Percentiles rank a stretch among this genome's conserved stretches.
Conservation (phyloP, 2,329 filamentous ascomycete genomes). For the Penicillium sp. region DNA sequence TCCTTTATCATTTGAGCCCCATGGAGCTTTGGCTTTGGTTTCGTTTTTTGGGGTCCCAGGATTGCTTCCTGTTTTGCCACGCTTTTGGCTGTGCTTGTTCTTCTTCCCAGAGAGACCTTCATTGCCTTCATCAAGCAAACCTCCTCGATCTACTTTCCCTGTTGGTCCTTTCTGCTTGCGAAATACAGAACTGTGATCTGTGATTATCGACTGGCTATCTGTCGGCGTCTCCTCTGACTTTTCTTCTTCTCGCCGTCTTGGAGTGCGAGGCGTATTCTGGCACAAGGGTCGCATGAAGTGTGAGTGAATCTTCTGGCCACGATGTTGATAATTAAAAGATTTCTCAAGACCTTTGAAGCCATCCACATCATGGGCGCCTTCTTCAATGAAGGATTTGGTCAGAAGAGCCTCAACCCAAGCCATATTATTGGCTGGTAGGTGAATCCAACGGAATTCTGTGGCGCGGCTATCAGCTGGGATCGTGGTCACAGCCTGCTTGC, state of each 20-base stretch:
- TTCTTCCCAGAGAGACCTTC: constrained; percentile 28
- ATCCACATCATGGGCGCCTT: constrained; percentile 62
- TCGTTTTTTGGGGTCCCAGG: constrained; percentile 26
- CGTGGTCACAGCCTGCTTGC: constrained; percentile 51
- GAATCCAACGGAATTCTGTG: constrained; percentile 55
- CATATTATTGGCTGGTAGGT: constrained; percentile 55
- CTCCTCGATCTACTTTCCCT: constrained; percentile 27
- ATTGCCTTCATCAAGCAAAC: constrained; percentile 28
- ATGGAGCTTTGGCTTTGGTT: constrained; percentile 32
- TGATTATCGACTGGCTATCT: constrained; percentile 16
- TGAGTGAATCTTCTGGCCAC: constrained; percentile 59
- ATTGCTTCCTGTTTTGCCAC: constrained; percentile 25
- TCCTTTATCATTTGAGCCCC: constrained; percentile 31
- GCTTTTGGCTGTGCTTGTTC: constrained; percentile 27
- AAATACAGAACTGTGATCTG: constrained; percentile 7
- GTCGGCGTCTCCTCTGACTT: constrained; percentile 26
- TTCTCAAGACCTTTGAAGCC: constrained; percentile 64
- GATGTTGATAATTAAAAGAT: constrained; percentile 63
- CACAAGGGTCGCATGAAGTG: constrained; percentile 64
- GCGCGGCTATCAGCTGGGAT: constrained; percentile 49
- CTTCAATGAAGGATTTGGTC: constrained; percentile 66
- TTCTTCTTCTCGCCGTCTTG: constrained; percentile 32
- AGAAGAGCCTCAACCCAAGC: constrained; percentile 64
- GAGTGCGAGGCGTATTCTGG: constrained; percentile 49
- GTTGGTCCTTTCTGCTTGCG: constrained; percentile 32